These are phyloP conservation scores for Fragilariopsis cylindrus DNA, from an alignment of 108 stramenopile genomes.

Conservation along the genomic window DNA sequence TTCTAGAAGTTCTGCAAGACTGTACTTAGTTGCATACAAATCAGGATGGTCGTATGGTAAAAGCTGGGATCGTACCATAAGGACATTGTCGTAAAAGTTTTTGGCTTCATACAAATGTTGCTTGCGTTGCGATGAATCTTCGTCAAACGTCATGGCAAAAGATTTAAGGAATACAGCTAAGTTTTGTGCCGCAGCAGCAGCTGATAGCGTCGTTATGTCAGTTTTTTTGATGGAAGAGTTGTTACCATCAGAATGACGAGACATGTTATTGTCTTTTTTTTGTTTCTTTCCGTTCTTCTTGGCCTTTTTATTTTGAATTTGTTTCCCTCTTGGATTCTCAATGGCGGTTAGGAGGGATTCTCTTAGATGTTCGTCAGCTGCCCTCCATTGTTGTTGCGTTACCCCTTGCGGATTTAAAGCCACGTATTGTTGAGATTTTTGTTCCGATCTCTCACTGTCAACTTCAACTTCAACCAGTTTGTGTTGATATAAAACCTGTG, in stretches of 20 bases:
- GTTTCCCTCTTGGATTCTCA: constrained; percentile 69
- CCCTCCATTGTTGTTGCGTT: constrained; percentile 69
- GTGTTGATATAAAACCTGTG: constrained; percentile 65
- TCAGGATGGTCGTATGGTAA: constrained; percentile 73
- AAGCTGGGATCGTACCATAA: constrained; percentile 59
- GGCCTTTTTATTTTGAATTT: constrained; percentile 34
- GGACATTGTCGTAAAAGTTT: constrained; percentile 62
- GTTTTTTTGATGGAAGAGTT: not conserved
- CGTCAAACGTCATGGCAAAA: constrained; percentile 48
- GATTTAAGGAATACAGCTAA: constrained; percentile 83
- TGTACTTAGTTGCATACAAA: constrained; percentile 74
- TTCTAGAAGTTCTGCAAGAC: constrained; percentile 79
- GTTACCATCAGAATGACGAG: not conserved
- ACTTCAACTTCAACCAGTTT: constrained; percentile 31
- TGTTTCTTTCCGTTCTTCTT: constrained; percentile 31
- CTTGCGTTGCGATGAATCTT: constrained; percentile 26
- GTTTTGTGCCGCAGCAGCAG: constrained; percentile 86
- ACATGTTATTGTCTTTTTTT: constrained; percentile 9
- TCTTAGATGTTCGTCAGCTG: constrained; percentile 79
- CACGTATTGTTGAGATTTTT: constrained; percentile 26
- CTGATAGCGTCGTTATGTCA: constrained; percentile 51
- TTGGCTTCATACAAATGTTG: constrained; percentile 61
- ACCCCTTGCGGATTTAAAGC: constrained; percentile 36
- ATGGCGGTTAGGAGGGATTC: constrained; percentile 65
- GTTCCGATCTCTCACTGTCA: not conserved